Evolutionary conservation across 2,329 filamentous ascomycete genomes (phyloP), one percentile per base, ranked within the genome.

Genomic region (Pseudogymnoascus pannorum): DNA sequence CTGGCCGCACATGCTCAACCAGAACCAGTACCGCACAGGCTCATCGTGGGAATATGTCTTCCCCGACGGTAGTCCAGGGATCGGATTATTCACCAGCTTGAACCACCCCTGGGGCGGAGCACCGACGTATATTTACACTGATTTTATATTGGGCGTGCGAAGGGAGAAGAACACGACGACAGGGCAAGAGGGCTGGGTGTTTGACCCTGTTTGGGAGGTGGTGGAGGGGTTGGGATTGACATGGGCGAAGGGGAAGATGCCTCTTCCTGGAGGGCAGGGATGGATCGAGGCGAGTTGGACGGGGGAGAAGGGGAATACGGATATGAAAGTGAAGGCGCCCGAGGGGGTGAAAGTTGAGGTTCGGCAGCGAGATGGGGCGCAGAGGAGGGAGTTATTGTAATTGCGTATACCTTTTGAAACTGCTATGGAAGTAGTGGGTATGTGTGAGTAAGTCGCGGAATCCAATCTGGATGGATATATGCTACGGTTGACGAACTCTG

Each of bases 41-140:
- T 71, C 76, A 5, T 73, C 71, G 16, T 80, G 78, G 77, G 77
- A 80, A 63, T 79, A 79, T 48, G 68, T 78, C 1, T 70, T 72
- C 38, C 70, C 72, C 0, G 69, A 74, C 24, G 72, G 73, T 1
- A 67, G 68, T 0, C 77, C 78, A 0, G 77, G 76, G 0, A 68
- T 79, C 1, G 71, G 71, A 9, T 63, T 75, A 0, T 79, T 73
- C 65, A 80, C 78, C 1, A 76, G 73, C 42, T 66, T 77, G 1
- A 68, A 71, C 1, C 77, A 79, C 62, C 76, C 76, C 0, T 79
- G 77, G 77, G 74, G 76, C 31, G 75, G 72, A 0, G 77, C 76
- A 5, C 74, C 77, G 1, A 78, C 77, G 6, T 79, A 78, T 51
- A 65, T 79, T 2, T 60, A 79, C 12, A 77, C 70, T 1, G 71